These are phyloP conservation scores for Alnus rubra DNA, from an alignment of 306 rosid species.

Conservation along the genomic window DNA sequence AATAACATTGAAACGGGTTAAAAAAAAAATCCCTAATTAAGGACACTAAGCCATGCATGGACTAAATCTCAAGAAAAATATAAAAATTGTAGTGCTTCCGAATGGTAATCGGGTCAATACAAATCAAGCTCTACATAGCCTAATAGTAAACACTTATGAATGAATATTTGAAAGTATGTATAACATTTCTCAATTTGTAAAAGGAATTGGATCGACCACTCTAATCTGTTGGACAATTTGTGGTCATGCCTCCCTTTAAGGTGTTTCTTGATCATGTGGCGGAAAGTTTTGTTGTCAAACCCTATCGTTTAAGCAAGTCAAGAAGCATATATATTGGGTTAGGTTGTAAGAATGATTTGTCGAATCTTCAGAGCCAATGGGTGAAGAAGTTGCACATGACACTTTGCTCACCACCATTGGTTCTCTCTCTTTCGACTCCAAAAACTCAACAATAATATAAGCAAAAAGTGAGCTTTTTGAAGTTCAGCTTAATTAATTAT, in stretches of 20 bases:
- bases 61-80: no score
- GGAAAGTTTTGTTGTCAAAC: conserved; percentile 3
- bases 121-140: no score
- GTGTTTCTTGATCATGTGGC: not conserved
- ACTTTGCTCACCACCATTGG: conserved; percentile 39
- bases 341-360: conserved; percentile 56
- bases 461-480: not conserved
- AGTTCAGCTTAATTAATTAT: no score
- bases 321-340: conserved; percentile 36
- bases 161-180: no score
- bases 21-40: no score
- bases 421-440: not conserved
- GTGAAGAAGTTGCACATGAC: conserved; percentile 32
- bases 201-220: not conserved
- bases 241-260: conserved; percentile 4
- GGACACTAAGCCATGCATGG: no score
- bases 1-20: no score
- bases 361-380: conserved; percentile 35
- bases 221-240: not conserved
- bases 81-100: no score
- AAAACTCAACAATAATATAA: not conserved
- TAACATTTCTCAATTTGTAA: not conserved
- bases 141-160: no score
- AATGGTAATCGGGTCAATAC: no score
- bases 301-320: conserved; percentile 4